Percentiles rank a stretch among this genome's conserved stretches.
Conservation (phyloP, 2,329 filamentous ascomycete species). For the Chrysosporium keratinophilum region DNA sequence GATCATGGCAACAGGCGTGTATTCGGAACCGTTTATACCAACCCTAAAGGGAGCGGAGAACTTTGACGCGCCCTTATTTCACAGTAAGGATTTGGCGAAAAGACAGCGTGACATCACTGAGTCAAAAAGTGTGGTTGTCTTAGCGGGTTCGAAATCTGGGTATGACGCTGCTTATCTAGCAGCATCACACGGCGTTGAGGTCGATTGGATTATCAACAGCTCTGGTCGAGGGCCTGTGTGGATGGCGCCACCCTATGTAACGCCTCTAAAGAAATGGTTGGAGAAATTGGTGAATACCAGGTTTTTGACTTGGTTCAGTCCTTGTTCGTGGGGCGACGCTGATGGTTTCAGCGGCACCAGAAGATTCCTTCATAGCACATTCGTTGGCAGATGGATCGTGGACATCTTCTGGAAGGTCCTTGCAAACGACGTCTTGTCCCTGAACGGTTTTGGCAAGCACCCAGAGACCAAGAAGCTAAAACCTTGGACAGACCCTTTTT, state of each 20-base stretch:
- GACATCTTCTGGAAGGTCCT: constrained; percentile 45
- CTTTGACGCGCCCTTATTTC: constrained; percentile 48
- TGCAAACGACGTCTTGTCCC: constrained; percentile 39
- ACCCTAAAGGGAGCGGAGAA: constrained; percentile 39
- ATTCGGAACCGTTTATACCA: constrained; percentile 48
- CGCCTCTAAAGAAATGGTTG: constrained; percentile 56
- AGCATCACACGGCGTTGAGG: constrained; percentile 41
- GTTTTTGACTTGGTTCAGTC: constrained; percentile 62
- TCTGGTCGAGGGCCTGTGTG: constrained; percentile 50
- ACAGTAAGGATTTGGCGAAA: constrained; percentile 44
- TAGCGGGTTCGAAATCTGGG: constrained; percentile 52
- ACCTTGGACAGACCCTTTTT: constrained; percentile 40
- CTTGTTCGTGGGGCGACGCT: constrained; percentile 59
- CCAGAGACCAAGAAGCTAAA: constrained; percentile 38
- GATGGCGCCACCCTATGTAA: constrained; percentile 52
- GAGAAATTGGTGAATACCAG: constrained; percentile 59
- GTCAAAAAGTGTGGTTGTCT: constrained; percentile 40
- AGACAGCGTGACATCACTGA: constrained; percentile 26
- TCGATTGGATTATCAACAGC: constrained; percentile 50
- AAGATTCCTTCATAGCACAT: constrained; percentile 39
- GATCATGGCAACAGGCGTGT: constrained; percentile 52
- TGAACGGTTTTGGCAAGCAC: constrained; percentile 39
- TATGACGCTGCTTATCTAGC: constrained; percentile 51
- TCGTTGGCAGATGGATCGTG: constrained; percentile 38
- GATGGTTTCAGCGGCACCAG: constrained; percentile 43